phyloP scores from a whole-genome alignment of 2,329 filamentous ascomycete genomes.

The Fusarium luffae region DNA sequence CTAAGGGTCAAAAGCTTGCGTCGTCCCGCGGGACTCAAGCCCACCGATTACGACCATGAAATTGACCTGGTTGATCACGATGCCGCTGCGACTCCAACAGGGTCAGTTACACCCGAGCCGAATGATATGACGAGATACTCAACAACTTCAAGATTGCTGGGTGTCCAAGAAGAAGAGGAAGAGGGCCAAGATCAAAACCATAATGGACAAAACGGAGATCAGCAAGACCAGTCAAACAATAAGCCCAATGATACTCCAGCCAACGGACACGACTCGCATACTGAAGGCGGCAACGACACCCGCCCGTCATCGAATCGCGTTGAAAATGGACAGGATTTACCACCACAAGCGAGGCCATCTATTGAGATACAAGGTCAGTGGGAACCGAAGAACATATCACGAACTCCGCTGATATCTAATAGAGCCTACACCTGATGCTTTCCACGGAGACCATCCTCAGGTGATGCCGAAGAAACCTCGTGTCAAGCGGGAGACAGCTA shows the following conservation, averaged over 20 bases:
- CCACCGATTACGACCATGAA: constrained; percentile 75
- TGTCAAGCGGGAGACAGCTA: constrained; percentile 63
- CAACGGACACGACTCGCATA: constrained; percentile 21
- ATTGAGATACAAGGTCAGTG: constrained; percentile 51
- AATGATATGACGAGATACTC: constrained; percentile 34
- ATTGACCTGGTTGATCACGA: constrained; percentile 74
- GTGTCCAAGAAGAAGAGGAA: constrained; percentile 32
- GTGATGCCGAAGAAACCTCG: constrained; percentile 50
- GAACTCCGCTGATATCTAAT: constrained; percentile 17
- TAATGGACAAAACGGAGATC: constrained; percentile 7
- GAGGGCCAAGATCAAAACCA: constrained; percentile 3
- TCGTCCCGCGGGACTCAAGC: constrained; percentile 65
- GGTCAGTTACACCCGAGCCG: constrained; percentile 35
- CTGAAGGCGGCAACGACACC: constrained; percentile 20
- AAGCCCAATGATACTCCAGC: constrained; percentile 8
- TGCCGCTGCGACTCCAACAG: constrained; percentile 42
- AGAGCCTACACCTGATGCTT: constrained; percentile 48
- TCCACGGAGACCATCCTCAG: constrained; percentile 44
- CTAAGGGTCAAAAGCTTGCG: constrained; percentile 61
- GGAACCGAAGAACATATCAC: neutral
- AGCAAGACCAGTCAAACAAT: constrained; percentile 20
- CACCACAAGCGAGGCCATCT: constrained; percentile 44
- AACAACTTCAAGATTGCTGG: constrained; percentile 43
- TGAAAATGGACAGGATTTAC: constrained; percentile 21
- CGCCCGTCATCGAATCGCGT: constrained; percentile 3